A percentile compares a stretch with the other conserved stretches of the same genome.
These are phyloP conservation scores for Syncephalastrum racemosum DNA, from an alignment of 371 early-diverging fungal species.

Conservation along the genomic window DNA sequence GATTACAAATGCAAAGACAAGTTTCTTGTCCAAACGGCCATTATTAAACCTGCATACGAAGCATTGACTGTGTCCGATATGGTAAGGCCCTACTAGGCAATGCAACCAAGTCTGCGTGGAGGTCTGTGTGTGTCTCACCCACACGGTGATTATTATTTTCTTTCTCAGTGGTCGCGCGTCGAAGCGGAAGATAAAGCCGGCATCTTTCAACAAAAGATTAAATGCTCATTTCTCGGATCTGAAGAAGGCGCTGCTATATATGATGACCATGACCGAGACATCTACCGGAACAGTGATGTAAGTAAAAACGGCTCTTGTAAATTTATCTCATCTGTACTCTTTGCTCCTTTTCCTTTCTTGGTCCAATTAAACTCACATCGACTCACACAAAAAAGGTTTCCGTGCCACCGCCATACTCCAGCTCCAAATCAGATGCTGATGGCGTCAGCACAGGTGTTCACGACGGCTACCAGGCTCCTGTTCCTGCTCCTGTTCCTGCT, in stretches of 20 bases:
- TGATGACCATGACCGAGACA: too few relatives aligned
- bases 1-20: constrained; percentile 83
- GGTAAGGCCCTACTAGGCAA: constrained; percentile 10
- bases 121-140: constrained; percentile 7
- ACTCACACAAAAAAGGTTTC: too few relatives aligned
- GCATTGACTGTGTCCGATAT: constrained; percentile 19
- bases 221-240: constrained; percentile 54
- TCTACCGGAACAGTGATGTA: background rate
- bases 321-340: too few relatives aligned
- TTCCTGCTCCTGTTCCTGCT: constrained; percentile 4
- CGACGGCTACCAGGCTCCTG: constrained; percentile 7
- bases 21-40: constrained; percentile 68
- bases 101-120: too few relatives aligned
- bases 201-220: constrained; percentile 67
- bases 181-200: constrained; percentile 50
- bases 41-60: constrained; percentile 13
- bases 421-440: too few relatives aligned
- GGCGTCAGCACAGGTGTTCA: background rate
- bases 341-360: too few relatives aligned
- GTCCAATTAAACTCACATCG: too few relatives aligned
- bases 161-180: constrained; percentile 54
- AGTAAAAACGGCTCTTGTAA: too few relatives aligned
- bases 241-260: constrained; percentile 1
- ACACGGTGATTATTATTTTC: background rate
- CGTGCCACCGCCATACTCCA: too few relatives aligned